A percentile compares a stretch with the other conserved stretches of the same genome.
phyloP scores from a whole-genome alignment of 139 green algal genomes.

The Dunaliella primolecta region DNA sequence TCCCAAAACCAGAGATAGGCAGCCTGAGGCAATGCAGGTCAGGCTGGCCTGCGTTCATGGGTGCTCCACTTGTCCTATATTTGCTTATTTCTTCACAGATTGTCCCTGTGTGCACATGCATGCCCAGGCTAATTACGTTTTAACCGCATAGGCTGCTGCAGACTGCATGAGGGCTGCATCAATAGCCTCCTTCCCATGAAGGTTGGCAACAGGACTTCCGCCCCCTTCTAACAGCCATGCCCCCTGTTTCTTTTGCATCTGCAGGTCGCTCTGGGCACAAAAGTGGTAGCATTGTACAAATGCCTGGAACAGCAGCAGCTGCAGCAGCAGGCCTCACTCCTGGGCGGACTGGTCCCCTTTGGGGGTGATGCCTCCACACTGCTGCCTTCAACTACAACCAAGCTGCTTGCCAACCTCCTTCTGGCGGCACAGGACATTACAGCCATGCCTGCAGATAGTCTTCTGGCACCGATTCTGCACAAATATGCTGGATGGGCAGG shows the following conservation, averaged over 20 bases:
- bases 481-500: not conserved
- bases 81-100: not conserved
- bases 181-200: not conserved
- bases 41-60: not conserved
- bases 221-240: not conserved
- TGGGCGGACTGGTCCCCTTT: no score
- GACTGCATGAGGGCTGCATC: not conserved
- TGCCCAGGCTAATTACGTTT: not conserved
- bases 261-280: constrained; percentile 13
- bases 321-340: not conserved
- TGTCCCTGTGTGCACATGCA: not conserved
- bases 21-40: not conserved
- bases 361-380: no score
- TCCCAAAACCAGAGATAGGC: not conserved
- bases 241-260: not conserved
- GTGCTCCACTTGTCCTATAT: not conserved
- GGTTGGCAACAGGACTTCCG: not conserved
- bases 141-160: not conserved
- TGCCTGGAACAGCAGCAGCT: not conserved
- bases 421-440: not conserved
- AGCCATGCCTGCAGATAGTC: not conserved
- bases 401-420: not conserved
- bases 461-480: constrained; percentile 1
- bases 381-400: not conserved
- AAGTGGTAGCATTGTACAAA: not conserved